Evolutionary conservation across 495 filamentous ascomycete species (phyloP).

Genomic region (Bathelium albidoporum): DNA sequence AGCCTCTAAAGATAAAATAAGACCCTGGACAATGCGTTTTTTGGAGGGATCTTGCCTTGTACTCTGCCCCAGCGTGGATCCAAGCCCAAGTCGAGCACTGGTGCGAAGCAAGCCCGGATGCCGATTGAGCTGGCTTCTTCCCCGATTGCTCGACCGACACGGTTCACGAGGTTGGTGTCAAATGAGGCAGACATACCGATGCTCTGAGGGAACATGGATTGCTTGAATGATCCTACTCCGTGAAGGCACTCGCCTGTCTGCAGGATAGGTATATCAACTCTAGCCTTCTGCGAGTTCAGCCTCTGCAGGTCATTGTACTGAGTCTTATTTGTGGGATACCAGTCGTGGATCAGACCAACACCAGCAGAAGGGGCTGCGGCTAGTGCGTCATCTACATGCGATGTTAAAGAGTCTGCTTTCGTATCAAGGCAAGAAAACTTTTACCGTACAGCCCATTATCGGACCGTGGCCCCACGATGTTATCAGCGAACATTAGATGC

Average conservation of each 20-base stretch:
- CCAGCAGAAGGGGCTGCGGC: constrained; percentile 3
- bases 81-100: constrained; percentile 36
- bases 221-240: constrained; percentile 34
- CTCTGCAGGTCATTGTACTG: constrained; percentile 33
- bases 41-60: constrained; percentile 8
- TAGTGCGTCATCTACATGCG: constrained; percentile 12
- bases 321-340: constrained; percentile 31
- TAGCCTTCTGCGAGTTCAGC: constrained; percentile 27
- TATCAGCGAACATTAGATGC: constrained; percentile 37
- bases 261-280: constrained; percentile 30
- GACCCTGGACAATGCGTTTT: background rate
- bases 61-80: constrained; percentile 37
- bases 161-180: constrained; percentile 31
- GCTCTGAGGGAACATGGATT: constrained; percentile 34
- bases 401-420: background rate
- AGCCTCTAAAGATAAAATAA: constrained; percentile 15
- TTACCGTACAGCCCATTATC: constrained; percentile 32
- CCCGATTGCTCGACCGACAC: constrained; percentile 32
- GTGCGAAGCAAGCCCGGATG: constrained; percentile 33
- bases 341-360: constrained; percentile 11
- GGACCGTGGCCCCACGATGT: constrained; percentile 32
- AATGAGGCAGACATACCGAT: constrained; percentile 31
- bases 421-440: background rate
- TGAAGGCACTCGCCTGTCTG: constrained; percentile 35
- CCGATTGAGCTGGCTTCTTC: constrained; percentile 34